These are phyloP conservation scores for Misopates orontium DNA, from an alignment of 257 asterid species.

Conservation along the genomic window DNA sequence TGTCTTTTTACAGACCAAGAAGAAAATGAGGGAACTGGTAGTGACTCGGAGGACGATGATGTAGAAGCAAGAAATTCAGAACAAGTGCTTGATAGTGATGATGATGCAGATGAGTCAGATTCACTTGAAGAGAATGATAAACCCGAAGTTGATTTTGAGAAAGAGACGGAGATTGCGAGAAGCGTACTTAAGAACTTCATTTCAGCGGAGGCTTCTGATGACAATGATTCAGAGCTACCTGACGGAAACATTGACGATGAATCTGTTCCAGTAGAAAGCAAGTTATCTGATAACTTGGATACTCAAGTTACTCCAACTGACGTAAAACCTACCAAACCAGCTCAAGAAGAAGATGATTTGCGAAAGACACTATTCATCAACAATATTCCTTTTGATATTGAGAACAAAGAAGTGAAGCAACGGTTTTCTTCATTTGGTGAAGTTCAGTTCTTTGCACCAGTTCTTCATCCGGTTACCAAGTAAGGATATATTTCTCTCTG, in stretches of 20 bases:
- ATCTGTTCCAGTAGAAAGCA: constrained; percentile 31
- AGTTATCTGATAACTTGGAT: constrained; percentile 31
- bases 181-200: constrained; percentile 64
- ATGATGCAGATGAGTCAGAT: constrained; percentile 42
- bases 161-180: constrained; percentile 75
- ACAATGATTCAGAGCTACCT: constrained; percentile 33
- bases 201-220: constrained; percentile 38
- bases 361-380: constrained; percentile 74
- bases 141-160: constrained; percentile 55
- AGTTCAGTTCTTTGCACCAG: constrained; percentile 74
- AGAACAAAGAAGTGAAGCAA: constrained; percentile 73
- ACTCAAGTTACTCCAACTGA: constrained; percentile 31
- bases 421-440: constrained; percentile 84
- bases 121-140: constrained; percentile 38
- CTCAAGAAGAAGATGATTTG: constrained; percentile 68
- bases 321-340: constrained; percentile 31
- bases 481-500: constrained; percentile 33
- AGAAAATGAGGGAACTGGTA: constrained; percentile 46
- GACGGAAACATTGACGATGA: constrained; percentile 43
- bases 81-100: constrained; percentile 35
- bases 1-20: constrained; percentile 43
- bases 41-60: constrained; percentile 52
- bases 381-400: constrained; percentile 82
- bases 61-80: constrained; percentile 42
- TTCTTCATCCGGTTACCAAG: constrained; percentile 89